Evolutionary conservation across 257 asterid genomes (phyloP).

Genomic region (Scutellaria galericulata): DNA sequence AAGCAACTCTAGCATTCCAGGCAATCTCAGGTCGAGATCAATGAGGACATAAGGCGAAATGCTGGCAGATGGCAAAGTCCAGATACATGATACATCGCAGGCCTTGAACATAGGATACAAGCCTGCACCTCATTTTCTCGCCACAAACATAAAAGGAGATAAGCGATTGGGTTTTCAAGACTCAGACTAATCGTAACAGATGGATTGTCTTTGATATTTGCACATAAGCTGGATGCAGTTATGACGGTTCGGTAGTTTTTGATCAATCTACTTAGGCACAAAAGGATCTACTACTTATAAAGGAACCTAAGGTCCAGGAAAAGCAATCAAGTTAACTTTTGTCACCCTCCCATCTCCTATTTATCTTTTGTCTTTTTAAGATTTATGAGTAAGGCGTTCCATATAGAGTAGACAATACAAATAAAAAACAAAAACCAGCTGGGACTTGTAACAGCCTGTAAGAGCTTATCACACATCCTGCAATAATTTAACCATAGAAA

Average conservation of each 20-base stretch:
- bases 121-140: neutral
- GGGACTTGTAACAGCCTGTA: slow-evolving; percentile 23
- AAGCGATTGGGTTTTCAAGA: neutral
- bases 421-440: neutral
- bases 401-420: neutral
- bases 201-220: slow-evolving; percentile 12
- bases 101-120: neutral
- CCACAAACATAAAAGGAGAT: neutral
- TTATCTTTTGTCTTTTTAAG: slow-evolving; percentile 1
- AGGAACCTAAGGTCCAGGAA: slow-evolving; percentile 1
- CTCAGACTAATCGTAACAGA: neutral
- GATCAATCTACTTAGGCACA: slow-evolving; percentile 3
- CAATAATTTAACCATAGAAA: slow-evolving; percentile 17
- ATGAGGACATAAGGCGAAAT: neutral
- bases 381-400: slow-evolving; percentile 5
- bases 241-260: slow-evolving; percentile 4
- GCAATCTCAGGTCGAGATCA: neutral
- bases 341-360: neutral
- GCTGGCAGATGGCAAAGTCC: neutral
- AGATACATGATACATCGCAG: neutral
- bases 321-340: slow-evolving; percentile 8
- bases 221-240: slow-evolving; percentile 21
- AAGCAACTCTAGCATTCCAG: neutral
- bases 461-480: slow-evolving; percentile 20
- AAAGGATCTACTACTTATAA: slow-evolving; percentile 12